Conservation (phyloP, 2,329 filamentous ascomycete genomes). For the Beauveria sp. region DNA sequence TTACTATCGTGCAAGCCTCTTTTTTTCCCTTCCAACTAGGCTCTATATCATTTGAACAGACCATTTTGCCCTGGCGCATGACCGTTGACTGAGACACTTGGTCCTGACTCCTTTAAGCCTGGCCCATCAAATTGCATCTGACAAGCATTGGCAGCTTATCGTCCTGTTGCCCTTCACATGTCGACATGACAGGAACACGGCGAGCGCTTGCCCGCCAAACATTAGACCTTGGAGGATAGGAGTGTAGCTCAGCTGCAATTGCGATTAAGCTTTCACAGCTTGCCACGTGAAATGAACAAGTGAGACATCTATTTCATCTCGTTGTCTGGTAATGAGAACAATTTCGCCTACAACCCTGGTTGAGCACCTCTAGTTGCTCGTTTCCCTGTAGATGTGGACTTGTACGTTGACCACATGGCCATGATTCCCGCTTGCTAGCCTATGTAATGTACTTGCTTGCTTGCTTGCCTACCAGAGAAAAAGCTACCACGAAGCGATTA, state of each 20-base stretch:
- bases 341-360: neutral
- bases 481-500: constrained; percentile 2
- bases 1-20: neutral
- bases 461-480: neutral
- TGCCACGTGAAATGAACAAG: too few species aligned
- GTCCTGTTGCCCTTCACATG: neutral
- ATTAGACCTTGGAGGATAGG: too few species aligned
- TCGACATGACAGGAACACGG: neutral
- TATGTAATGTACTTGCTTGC: neutral
- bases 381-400: too few species aligned
- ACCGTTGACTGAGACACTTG: neutral
- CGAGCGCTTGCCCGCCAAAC: neutral
- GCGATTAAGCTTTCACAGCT: too few species aligned
- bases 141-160: neutral
- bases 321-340: too few species aligned
- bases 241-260: too few species aligned
- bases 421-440: too few species aligned
- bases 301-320: too few species aligned
- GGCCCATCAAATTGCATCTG: neutral
- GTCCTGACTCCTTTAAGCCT: neutral
- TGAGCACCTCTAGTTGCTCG: neutral
- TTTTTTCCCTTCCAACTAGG: neutral
- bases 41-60: neutral
- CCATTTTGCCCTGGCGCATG: neutral
- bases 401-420: neutral